phyloP scores from a whole-genome alignment of 1,284 basidiomycete genomes.

The Stereum hirsutum region DNA sequence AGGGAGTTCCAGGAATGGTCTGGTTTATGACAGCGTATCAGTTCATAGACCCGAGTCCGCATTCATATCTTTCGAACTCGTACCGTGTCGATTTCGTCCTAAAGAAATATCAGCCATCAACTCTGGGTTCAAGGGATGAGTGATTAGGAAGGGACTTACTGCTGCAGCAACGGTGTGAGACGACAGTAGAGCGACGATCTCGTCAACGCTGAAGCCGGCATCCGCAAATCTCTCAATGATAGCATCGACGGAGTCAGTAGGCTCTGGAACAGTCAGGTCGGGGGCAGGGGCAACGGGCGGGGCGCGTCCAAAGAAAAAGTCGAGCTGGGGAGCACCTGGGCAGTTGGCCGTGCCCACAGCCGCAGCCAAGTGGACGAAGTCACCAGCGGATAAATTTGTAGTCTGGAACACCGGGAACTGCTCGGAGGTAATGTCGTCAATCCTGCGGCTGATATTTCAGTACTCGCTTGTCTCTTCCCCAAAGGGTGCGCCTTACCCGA shows the following conservation, averaged over 20 bases:
- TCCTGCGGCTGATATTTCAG: slow-evolving; percentile 18
- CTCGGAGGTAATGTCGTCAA: slow-evolving; percentile 19
- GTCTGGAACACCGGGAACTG: slow-evolving; percentile 17
- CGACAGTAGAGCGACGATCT: slow-evolving; percentile 20
- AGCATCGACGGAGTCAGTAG: slow-evolving; percentile 11
- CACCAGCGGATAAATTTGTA: slow-evolving; percentile 19
- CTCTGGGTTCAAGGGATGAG: too few relatives aligned
- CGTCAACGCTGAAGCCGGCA: slow-evolving; percentile 17
- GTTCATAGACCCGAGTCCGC: too few relatives aligned
- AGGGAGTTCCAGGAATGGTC: slow-evolving; percentile 16
- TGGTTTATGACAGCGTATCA: slow-evolving; percentile 19
- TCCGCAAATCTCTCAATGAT: slow-evolving; percentile 17
- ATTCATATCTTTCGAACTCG: too few relatives aligned
- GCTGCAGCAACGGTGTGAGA: too few relatives aligned
- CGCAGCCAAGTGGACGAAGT: slow-evolving; percentile 22
- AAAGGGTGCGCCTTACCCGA: too few relatives aligned
- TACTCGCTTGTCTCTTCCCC: too few relatives aligned
- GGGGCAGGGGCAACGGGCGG: slow-evolving; percentile 15
- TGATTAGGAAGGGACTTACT: too few relatives aligned
- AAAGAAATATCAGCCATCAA: too few relatives aligned
- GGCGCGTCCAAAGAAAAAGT: slow-evolving; percentile 18
- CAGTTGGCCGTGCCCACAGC: slow-evolving; percentile 21
- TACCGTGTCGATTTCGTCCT: slow-evolving; percentile 20
- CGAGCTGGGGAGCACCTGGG: slow-evolving; percentile 18
- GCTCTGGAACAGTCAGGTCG: slow-evolving; percentile 19